Base-by-base conservation (phyloP, 495 filamentous ascomycete genomes). In the Aspergillus bertholletiae region DNA sequence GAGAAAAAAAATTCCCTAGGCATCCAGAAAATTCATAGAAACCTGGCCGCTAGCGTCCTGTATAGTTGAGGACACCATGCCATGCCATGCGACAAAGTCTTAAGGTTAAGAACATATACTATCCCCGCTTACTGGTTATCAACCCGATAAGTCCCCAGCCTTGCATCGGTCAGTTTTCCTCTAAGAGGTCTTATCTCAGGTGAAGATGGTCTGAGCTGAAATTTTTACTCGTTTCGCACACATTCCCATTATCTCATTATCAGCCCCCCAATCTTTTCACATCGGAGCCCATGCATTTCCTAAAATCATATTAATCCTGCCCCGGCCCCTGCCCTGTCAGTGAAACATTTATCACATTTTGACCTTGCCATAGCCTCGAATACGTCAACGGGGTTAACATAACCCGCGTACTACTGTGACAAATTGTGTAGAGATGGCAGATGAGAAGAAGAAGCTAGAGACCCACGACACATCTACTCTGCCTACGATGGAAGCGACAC, bases 131-230 rank as follows among this genome's bases (percentile, higher is more conserved):
- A 21, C 39, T 22, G 18, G 13, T 35, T 37, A 30, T 49, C 46
- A 37, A 49, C 27, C n/a, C 13, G 46, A 49, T 49, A 49, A 49
- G 28, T 34, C 20, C n/a, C 46, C n/a, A 27, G 44, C 26, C 44
- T 30, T 46, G 9, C 22, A 46, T 46, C 44, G 44, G 44, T 46
- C 44, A 30, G 26, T 27, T 24, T 24, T 27, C 26, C 12, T 28
- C 3, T 7, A 46, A 32, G n/a, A 11, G 27, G 30, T 27, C 46
- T 49, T 49, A 49, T 49, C 46, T 49, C 46, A 48, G 46, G 46
- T 48, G 46, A 18, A 30, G 27, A 48, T 28, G 46, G 46, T 27
- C 30, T 32, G 26, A 21, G 46, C 46, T 32, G 15, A 48, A 32
- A 21, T 32, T 21, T 37, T 49, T 49, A 34, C 17, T 35, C 30